These are phyloP conservation scores for Phytopythium oedochilum DNA, from an alignment of 352 stramenopile species.

Conservation along the genomic window DNA sequence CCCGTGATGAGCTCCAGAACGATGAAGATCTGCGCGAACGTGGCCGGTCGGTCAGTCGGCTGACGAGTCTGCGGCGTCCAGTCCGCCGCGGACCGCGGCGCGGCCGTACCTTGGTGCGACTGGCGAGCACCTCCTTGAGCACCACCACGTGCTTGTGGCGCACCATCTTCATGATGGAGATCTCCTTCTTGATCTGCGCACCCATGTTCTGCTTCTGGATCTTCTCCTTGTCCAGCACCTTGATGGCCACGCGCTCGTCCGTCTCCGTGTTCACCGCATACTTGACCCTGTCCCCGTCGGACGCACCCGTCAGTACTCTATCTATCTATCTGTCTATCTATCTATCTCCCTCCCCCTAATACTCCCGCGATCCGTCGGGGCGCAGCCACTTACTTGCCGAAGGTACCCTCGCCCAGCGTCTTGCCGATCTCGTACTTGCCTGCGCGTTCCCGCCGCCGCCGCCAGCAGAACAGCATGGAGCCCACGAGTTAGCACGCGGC, in stretches of 20 bases:
- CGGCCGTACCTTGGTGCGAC: constrained; percentile 96
- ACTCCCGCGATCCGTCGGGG: too few relatives aligned
- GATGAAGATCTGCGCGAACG: constrained; percentile 91
- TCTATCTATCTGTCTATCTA: background rate
- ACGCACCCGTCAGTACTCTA: background rate
- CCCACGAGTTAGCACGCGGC: background rate
- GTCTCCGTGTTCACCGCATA: constrained; percentile 96
- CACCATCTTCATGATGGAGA: constrained; percentile 98
- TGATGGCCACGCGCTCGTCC: constrained; percentile 95
- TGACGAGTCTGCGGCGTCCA: constrained; percentile 36
- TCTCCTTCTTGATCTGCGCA: constrained; percentile 98
- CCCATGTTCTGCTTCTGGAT: constrained; percentile 99
- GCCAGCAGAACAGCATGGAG: background rate
- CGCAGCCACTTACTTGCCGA: constrained; percentile 87
- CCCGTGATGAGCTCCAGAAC: constrained; percentile 90
- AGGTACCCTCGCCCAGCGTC: constrained; percentile 95
- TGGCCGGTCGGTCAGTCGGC: background rate
- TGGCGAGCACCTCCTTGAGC: constrained; percentile 88
- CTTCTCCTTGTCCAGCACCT: constrained; percentile 98
- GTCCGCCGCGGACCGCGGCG: too few relatives aligned
- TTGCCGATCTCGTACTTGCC: constrained; percentile 97
- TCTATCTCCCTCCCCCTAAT: background rate
- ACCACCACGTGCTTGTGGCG: constrained; percentile 87
- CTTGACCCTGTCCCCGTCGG: constrained; percentile 67
- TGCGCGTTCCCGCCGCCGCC: constrained; percentile 17